A percentile compares a stretch with the other conserved stretches of the same genome.
phyloP scores from a whole-genome alignment of 2,329 filamentous ascomycete genomes.

The Falciphora oryzae region DNA sequence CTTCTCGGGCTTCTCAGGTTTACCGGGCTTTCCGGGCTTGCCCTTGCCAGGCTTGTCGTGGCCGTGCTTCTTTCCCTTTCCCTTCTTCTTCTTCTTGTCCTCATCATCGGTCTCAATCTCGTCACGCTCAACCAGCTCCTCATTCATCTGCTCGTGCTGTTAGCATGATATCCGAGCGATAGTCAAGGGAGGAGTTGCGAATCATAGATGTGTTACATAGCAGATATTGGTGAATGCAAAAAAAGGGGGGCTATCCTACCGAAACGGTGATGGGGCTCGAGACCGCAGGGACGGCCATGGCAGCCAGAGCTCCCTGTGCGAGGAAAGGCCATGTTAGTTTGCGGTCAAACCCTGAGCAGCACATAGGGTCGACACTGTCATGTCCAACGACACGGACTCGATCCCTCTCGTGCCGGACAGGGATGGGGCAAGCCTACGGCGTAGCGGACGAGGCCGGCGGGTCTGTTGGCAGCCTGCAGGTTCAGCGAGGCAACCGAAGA shows the following conservation, averaged over 20 bases:
- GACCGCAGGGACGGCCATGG: slow-evolving; percentile 3
- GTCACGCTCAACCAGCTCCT: neutral
- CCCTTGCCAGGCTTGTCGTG: neutral
- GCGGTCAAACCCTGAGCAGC: too few relatives aligned
- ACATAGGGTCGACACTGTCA: too few relatives aligned
- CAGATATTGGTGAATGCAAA: neutral
- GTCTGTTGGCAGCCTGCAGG: slow-evolving; percentile 48
- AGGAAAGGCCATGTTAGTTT: neutral
- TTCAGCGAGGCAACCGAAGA: slow-evolving; percentile 57
- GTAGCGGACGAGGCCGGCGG: slow-evolving; percentile 4
- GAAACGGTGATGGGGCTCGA: neutral
- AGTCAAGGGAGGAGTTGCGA: neutral
- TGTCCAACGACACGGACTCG: neutral
- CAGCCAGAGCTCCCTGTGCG: slow-evolving; percentile 7
- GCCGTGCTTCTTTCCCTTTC: neutral
- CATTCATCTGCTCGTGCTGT: neutral
- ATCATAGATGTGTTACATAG: too few relatives aligned
- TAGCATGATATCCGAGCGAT: neutral
- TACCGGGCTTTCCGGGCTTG: neutral
- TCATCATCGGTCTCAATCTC: slow-evolving; percentile 1
- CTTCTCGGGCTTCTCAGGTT: neutral
- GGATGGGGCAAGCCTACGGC: neutral
- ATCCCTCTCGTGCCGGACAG: neutral
- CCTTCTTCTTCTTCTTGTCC: slow-evolving; percentile 8
- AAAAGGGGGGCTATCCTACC: neutral